Evolutionary conservation across 345 rosid genomes (phyloP), one percentile per base, ranked within the genome.

Genomic region (Moricandia moricandioides): DNA sequence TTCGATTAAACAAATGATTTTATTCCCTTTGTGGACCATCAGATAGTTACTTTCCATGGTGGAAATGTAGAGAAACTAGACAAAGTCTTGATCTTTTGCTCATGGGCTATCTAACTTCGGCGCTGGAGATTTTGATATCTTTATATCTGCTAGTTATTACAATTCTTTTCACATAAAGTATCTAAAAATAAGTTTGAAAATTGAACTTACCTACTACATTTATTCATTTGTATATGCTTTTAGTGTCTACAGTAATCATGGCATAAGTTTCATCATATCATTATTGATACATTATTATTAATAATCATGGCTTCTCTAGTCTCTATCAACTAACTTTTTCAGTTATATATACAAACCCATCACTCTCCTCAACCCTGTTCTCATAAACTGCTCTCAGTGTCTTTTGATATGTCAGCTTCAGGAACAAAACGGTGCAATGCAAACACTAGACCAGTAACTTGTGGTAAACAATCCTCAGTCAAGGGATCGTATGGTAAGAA

Each of bases 391-490:
- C 67, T 43, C 65, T 56, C 63, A 52, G 40, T 39, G 63, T 34
- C 26, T 55, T 62, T 14, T 30, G 34, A 39, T 33, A 86, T 84
- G 88, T 78, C 85, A 8, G 68, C 80, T 18, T 80, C 73, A 75
- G 83, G 56, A 51, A 78, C 78, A 31, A 67, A 78, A 52, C 65
- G 10, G 45, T 67, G 45, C 60, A 73, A 12, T 43, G 17, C 69
- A 69, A 74, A 64, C 72, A 64, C 72, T 31, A 63, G 63, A 79
- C 79, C 71, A 0, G 75, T 33, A 17, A 60, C 70, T 35, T 35
- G 62, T 56, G 66, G 30, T 47, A 69, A 74, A 45, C 74, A 67
- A 43, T 34, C 73, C 55, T 69, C 75, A 8, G 17, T 8, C 47
- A 78, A 37, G 5, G 69, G 69, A 29, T 21, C 67, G 7, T 62